These are phyloP conservation scores for Jatropha podagrica DNA, from an alignment of 441 rosid species.

Conservation along the genomic window DNA sequence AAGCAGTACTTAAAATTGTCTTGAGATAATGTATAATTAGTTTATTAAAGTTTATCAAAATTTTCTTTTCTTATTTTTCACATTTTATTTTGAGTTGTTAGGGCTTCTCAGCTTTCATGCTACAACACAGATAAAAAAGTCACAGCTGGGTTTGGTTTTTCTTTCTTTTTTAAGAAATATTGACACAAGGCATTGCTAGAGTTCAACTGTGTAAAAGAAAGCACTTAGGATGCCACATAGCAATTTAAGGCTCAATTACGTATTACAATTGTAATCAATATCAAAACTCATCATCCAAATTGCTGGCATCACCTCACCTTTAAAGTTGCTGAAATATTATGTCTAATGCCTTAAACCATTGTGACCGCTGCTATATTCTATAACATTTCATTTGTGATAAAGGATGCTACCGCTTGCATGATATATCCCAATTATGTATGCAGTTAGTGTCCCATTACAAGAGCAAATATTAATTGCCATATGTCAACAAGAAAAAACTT, in stretches of 20 bases:
- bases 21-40: background rate
- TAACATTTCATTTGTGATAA: background rate
- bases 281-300: background rate
- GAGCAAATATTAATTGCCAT: background rate
- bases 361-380: background rate
- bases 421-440: background rate
- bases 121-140: background rate
- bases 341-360: background rate
- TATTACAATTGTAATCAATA: background rate
- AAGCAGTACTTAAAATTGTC: background rate
- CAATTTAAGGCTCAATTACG: background rate
- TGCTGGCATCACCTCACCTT: background rate
- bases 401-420: background rate
- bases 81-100: background rate
- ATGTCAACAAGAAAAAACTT: background rate
- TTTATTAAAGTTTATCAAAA: background rate
- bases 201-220: background rate
- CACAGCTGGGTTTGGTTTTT: background rate
- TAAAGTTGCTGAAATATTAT: background rate
- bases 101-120: background rate
- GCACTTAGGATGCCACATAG: background rate
- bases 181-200: background rate
- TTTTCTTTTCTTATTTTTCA: background rate
- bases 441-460: constrained; percentile 4
- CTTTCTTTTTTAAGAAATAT: background rate